A percentile compares a stretch with the other conserved stretches of the same genome.
Conservation (phyloP, 441 rosid genomes). For the Omphalea diandra region DNA sequence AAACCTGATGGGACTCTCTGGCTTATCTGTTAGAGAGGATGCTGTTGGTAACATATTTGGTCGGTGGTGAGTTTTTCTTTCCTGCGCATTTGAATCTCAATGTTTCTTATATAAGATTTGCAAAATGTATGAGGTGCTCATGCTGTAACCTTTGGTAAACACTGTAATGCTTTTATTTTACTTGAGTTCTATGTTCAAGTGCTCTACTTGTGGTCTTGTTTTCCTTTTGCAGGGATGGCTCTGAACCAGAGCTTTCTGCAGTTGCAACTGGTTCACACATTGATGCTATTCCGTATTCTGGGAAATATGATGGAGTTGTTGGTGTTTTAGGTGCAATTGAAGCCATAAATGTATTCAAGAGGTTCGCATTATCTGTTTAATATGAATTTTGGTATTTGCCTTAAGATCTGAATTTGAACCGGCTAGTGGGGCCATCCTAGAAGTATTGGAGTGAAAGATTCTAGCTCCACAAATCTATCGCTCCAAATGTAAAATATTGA, state of each 20-base stretch:
- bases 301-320: constrained; percentile 91
- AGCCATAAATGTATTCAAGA: constrained; percentile 77
- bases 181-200: not conserved
- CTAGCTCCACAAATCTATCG: constrained; percentile 1
- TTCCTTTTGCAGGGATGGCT: constrained; percentile 56
- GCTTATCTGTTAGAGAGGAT: constrained; percentile 87
- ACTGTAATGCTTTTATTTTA: not conserved
- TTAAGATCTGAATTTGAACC: not conserved
- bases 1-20: constrained; percentile 72
- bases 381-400: constrained; percentile 7
- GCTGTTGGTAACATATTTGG: constrained; percentile 94
- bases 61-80: constrained; percentile 58
- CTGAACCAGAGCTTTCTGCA: constrained; percentile 61
- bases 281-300: constrained; percentile 95
- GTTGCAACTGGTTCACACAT: constrained; percentile 91
- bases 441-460: not conserved
- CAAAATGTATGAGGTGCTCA: not conserved
- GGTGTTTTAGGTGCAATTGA: constrained; percentile 96
- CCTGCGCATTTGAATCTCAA: constrained; percentile 9
- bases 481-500: not conserved
- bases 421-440: not conserved
- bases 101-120: not conserved
- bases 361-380: constrained; percentile 36
- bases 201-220: not conserved
- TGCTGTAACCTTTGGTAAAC: not conserved